Conservation (phyloP, 2,329 filamentous ascomycete species). For the Aspergillus ustus region DNA sequence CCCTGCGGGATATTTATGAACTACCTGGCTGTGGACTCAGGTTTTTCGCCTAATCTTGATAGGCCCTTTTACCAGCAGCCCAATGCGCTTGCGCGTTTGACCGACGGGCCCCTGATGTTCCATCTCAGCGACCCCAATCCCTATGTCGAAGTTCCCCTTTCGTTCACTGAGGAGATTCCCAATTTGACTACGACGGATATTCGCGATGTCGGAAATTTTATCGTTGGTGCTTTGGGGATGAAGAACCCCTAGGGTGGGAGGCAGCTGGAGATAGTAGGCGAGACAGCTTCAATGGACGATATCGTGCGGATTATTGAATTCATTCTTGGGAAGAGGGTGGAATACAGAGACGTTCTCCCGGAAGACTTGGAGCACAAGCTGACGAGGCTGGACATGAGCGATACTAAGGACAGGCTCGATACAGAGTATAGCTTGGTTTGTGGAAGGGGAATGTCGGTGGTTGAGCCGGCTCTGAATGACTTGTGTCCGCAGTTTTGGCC, state of each 20-base stretch:
- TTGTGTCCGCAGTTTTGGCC: slow-evolving; percentile 8
- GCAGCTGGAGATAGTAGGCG: slow-evolving; percentile 39
- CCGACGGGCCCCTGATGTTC: slow-evolving; percentile 18
- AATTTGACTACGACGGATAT: slow-evolving; percentile 38
- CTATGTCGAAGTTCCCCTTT: slow-evolving; percentile 34
- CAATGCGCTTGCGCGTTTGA: slow-evolving; percentile 9
- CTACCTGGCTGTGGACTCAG: slow-evolving; percentile 34
- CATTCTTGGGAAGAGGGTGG: slow-evolving; percentile 21
- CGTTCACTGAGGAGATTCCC: slow-evolving; percentile 28
- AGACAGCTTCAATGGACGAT: slow-evolving; percentile 32
- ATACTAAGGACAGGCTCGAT: slow-evolving; percentile 15
- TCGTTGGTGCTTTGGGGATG: slow-evolving; percentile 37
- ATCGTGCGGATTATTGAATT: slow-evolving; percentile 30
- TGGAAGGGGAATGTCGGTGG: slow-evolving; percentile 9
- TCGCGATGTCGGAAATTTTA: slow-evolving; percentile 36
- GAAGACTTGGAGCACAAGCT: slow-evolving; percentile 1
- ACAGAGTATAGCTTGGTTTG: slow-evolving; percentile 18
- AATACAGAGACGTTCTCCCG: neutral
- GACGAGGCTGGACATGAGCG: neutral
- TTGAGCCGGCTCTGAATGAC: slow-evolving; percentile 2
- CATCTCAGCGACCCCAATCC: slow-evolving; percentile 23
- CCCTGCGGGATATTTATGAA: slow-evolving; percentile 42
- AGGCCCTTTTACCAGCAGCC: neutral
- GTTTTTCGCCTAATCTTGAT: neutral
- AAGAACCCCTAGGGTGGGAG: slow-evolving; percentile 30